phyloP scores from a whole-genome alignment of 2,329 filamentous ascomycete species.

The Chrysoporthe deuterocubensis region DNA sequence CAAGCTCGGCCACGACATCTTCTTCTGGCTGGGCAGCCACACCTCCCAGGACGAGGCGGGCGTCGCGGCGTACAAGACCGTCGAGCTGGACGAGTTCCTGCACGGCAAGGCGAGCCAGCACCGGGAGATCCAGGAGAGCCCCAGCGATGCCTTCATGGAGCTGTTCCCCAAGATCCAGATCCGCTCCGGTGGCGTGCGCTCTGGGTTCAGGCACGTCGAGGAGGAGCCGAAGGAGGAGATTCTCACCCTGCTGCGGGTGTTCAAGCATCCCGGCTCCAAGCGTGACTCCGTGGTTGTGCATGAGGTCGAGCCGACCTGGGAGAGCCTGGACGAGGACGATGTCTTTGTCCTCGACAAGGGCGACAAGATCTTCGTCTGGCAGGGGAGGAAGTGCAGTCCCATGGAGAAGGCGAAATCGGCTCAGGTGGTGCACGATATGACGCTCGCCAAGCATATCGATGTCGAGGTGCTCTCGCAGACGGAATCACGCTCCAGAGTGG shows the following conservation, averaged over 20 bases:
- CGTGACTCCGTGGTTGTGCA: constrained; percentile 60
- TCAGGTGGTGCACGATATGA: constrained; percentile 69
- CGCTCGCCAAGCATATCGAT: constrained; percentile 64
- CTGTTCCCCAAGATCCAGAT: constrained; percentile 66
- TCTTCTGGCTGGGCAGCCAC: constrained; percentile 70
- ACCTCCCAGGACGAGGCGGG: constrained; percentile 72
- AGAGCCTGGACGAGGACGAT: constrained; percentile 66
- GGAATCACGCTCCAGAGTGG: constrained; percentile 57
- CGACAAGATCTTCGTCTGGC: constrained; percentile 72
- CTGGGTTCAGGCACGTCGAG: constrained; percentile 68
- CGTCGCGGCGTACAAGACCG: constrained; percentile 71
- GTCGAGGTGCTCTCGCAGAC: constrained; percentile 68
- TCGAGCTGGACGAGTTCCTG: constrained; percentile 71
- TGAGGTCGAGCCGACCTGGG: constrained; percentile 65
- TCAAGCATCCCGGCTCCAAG: constrained; percentile 59
- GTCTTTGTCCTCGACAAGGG: constrained; percentile 68
- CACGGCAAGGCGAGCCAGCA: constrained; percentile 65
- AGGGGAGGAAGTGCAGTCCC: constrained; percentile 65
- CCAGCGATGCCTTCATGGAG: constrained; percentile 62
- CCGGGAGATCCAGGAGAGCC: constrained; percentile 63
- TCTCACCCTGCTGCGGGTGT: constrained; percentile 62
- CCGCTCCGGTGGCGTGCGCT: constrained; percentile 61
- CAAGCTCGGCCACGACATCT: constrained; percentile 65
- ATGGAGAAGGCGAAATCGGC: constrained; percentile 73
- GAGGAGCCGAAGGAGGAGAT: constrained; percentile 44